Evolutionary conservation across 2,329 filamentous ascomycete genomes (phyloP), one percentile per base, ranked within the genome.

Genomic region (Trichoderma lentiforme): DNA sequence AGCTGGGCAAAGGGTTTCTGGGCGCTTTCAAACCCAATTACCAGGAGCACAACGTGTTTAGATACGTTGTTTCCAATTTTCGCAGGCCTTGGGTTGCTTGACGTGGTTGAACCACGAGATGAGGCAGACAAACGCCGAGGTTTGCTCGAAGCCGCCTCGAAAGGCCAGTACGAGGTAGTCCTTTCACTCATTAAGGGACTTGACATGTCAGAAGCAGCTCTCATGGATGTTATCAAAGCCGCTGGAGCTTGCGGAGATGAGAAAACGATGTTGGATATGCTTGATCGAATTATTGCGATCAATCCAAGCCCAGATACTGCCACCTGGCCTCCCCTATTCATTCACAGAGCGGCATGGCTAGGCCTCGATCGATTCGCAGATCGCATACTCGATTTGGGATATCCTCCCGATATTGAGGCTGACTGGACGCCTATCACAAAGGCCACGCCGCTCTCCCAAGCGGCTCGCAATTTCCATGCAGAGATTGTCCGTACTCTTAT

Each of bases 11-110:
- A 28, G 36, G 72, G 70, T 14, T 65, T 72, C n/a, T 73, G 72
- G 72, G 64, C 60, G 3, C 70, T 73, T 12, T 63, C 72, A 18
- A 73, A 73, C 39, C 72, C 70, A 24, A 67, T 73, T 3, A 73
- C 72, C 2, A 70, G 72, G 36, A 72, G 60, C 34, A 14, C 39
- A 7, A 47, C 28, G 8, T 73, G 64, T 30, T 61, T 72, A 6
- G 51, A 65, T 30, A 65, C 58, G 12, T 14, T 73, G 3, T 73
- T 73, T 43, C 72, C 72, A 24, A 56, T 73, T 30, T 70, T 73
- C 26, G 70, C 70, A 6, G 65, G 72, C 15, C 65, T 73, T 21
- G 70, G 72, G 8, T 26, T 65, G 4, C 14, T 60, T 36, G 51
- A 64, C 15, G 47, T 61, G 1, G 15, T 72, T 32, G 30, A 70